A percentile compares a stretch with the other conserved stretches of the same genome.
Evolutionary conservation across 2,329 filamentous ascomycete genomes (phyloP).

Genomic region (Trichoderma lentiforme): DNA sequence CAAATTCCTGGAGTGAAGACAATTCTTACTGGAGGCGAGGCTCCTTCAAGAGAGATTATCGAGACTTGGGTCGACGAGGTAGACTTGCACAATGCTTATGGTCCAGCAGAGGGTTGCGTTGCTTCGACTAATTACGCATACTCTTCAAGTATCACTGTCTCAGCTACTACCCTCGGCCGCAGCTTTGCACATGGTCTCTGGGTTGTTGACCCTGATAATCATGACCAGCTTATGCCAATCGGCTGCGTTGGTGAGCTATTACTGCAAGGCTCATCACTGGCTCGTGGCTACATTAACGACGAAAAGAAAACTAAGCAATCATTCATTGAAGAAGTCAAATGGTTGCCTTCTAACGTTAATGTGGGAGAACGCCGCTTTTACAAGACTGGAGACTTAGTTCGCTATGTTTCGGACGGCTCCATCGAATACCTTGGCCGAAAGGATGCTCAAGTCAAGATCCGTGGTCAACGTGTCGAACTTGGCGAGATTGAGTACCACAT

Average conservation of each 20-base stretch:
- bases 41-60: slow-evolving; percentile 31
- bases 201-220: slow-evolving; percentile 23
- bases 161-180: background rate
- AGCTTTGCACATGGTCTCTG: slow-evolving; percentile 19
- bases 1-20: slow-evolving; percentile 16
- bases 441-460: slow-evolving; percentile 17
- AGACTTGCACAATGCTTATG: slow-evolving; percentile 20
- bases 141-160: background rate
- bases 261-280: slow-evolving; percentile 22
- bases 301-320: slow-evolving; percentile 20
- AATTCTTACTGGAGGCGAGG: slow-evolving; percentile 18
- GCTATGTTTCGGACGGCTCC: background rate
- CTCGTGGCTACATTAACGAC: slow-evolving; percentile 25
- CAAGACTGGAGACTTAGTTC: slow-evolving; percentile 17
- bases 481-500: slow-evolving; percentile 13
- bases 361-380: slow-evolving; percentile 16
- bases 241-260: slow-evolving; percentile 27
- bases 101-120: slow-evolving; percentile 22
- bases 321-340: slow-evolving; percentile 18
- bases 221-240: slow-evolving; percentile 21
- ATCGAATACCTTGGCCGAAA: slow-evolving; percentile 9
- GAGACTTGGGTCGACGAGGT: slow-evolving; percentile 19
- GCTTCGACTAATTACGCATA: background rate
- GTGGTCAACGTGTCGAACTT: slow-evolving; percentile 15
- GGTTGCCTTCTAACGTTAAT: background rate